Evolutionary conservation across 495 filamentous ascomycete genomes (phyloP).

Genomic region (Pyrenula massariospora): DNA sequence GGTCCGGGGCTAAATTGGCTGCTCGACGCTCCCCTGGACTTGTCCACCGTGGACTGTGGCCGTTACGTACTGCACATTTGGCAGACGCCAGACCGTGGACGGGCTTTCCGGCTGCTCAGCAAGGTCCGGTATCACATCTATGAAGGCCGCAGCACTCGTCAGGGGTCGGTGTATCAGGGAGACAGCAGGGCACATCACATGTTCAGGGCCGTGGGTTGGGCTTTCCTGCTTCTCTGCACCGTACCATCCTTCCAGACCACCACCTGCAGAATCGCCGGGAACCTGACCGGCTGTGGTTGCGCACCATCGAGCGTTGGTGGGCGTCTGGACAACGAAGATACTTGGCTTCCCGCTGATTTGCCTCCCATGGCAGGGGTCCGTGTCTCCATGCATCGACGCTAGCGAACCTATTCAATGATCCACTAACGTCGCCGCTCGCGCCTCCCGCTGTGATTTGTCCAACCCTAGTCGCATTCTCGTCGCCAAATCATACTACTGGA

Average conservation of each 20-base stretch:
- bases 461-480: background rate
- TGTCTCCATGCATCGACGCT: background rate
- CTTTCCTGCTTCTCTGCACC: too few relatives aligned
- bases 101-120: too few relatives aligned
- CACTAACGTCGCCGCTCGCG: background rate
- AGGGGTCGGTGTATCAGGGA: too few relatives aligned
- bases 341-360: background rate
- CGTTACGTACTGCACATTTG: too few relatives aligned
- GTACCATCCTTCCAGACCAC: background rate
- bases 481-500: background rate
- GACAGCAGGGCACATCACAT: too few relatives aligned
- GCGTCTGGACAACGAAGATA: background rate
- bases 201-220: too few relatives aligned
- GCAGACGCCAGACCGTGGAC: too few relatives aligned
- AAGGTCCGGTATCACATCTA: too few relatives aligned
- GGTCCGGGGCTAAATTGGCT: background rate
- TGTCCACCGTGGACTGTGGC: too few relatives aligned
- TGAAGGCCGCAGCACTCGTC: too few relatives aligned
- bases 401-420: background rate
- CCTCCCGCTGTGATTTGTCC: background rate
- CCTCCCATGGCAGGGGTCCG: background rate
- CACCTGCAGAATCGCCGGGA: too few relatives aligned
- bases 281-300: background rate
- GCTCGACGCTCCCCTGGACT: too few relatives aligned
- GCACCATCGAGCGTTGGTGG: background rate